Conservation (phyloP, 371 early-diverging fungal genomes). For the Mortierella sp. region DNA sequence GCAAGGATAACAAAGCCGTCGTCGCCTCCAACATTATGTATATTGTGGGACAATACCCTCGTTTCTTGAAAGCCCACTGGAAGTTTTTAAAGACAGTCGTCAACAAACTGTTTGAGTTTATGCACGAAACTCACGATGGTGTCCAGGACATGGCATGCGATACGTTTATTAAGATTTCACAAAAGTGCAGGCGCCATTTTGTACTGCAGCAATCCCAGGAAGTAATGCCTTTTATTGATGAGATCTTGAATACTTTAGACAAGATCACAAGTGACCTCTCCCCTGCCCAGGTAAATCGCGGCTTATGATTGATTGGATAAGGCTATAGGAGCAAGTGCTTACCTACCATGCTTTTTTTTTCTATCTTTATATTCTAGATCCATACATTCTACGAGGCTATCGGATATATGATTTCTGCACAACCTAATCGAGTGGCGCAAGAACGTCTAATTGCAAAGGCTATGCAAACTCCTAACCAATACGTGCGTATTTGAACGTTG, state of each 20-base stretch:
- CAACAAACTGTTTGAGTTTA: constrained; percentile 99
- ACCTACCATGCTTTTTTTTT: no score
- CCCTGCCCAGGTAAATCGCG: constrained; percentile 90
- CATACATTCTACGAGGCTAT: constrained; percentile 98
- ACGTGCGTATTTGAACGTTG: constrained; percentile 72
- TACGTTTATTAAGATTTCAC: constrained; percentile 99
- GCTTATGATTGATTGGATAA: no score
- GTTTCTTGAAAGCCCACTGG: constrained; percentile 99
- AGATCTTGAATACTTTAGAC: constrained; percentile 85
- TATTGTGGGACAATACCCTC: constrained; percentile 99
- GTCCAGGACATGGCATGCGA: constrained; percentile 99
- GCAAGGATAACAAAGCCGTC: constrained; percentile 99
- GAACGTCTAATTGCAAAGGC: constrained; percentile 85
- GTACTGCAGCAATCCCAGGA: constrained; percentile 91
- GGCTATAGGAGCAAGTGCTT: no score
- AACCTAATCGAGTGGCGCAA: constrained; percentile 77
- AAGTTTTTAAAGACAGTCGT: constrained; percentile 99
- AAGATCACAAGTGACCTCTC: constrained; percentile 89
- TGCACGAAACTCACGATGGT: constrained; percentile 99
- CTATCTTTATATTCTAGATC: constrained; percentile 61
- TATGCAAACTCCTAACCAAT: constrained; percentile 91
- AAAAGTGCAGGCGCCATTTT: constrained; percentile 97
- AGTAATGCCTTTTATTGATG: constrained; percentile 92
- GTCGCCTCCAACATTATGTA: constrained; percentile 99
- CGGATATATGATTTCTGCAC: constrained; percentile 95